Conservation (phyloP, 2,329 filamentous ascomycete species). For the Curvularia sp. region DNA sequence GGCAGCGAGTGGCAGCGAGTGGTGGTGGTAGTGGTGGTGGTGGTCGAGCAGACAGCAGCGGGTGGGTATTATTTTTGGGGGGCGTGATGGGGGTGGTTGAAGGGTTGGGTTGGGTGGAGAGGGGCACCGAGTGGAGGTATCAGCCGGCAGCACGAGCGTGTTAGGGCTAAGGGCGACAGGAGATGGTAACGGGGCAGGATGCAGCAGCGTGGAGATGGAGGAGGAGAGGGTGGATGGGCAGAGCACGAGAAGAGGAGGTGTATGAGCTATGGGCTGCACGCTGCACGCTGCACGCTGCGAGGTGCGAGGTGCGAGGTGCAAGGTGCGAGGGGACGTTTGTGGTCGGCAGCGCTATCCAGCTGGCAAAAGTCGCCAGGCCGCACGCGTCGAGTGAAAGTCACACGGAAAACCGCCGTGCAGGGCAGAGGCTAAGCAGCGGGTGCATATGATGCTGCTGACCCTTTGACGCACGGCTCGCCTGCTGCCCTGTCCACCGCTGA, state of each 20-base stretch:
- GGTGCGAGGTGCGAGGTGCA: too few species aligned
- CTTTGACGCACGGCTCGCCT: conserved; percentile 3
- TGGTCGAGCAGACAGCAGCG: conserved; percentile 3
- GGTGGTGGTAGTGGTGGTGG: conserved; percentile 1
- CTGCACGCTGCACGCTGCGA: not conserved
- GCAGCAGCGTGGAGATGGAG: conserved; percentile 4
- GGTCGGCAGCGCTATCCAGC: conserved; percentile 19
- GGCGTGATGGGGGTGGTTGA: conserved; percentile 14
- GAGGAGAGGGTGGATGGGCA: not conserved
- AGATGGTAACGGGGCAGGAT: not conserved
- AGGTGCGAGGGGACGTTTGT: conserved; percentile 4
- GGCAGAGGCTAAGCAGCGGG: conserved; percentile 9
- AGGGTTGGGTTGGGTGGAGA: conserved; percentile 10
- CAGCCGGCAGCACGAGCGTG: conserved; percentile 18
- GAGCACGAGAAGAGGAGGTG: not conserved
- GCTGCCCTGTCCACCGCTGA: conserved; percentile 13
- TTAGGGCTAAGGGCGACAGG: not conserved
- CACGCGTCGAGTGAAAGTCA: conserved; percentile 23
- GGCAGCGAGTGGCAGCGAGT: not conserved
- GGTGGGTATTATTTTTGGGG: conserved; percentile 21
- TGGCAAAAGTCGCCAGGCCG: conserved; percentile 23
- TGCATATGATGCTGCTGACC: conserved; percentile 13
- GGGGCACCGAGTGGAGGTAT: conserved; percentile 22
- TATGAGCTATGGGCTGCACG: not conserved
- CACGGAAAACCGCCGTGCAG: conserved; percentile 22